A percentile compares a stretch with the other conserved stretches of the same genome.
Evolutionary conservation across 2,329 filamentous ascomycete genomes (phyloP).

Genomic region (Neoascochyta sp.): DNA sequence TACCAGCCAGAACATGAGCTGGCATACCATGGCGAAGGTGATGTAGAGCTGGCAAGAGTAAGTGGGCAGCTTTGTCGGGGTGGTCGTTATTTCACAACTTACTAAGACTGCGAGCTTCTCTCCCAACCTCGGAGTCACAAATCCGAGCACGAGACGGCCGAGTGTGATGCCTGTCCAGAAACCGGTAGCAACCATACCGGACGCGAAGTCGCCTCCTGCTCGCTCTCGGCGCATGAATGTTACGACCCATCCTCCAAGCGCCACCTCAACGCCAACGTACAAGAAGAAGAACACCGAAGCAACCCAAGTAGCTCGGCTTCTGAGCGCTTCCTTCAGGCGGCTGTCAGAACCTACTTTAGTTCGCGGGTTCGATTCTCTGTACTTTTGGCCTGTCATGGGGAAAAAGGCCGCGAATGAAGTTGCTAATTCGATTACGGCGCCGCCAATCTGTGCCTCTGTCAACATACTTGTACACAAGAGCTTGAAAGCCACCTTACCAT

Average conservation of each 20-base stretch:
- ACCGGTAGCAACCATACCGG: constrained; percentile 69
- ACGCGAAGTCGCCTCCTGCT: constrained; percentile 61
- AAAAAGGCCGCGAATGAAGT: constrained; percentile 57
- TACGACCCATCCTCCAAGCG: constrained; percentile 72
- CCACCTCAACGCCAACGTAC: constrained; percentile 74
- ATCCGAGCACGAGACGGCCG: constrained; percentile 67
- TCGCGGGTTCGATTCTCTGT: constrained; percentile 48
- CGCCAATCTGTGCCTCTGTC: constrained; percentile 28
- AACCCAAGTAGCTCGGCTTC: constrained; percentile 60
- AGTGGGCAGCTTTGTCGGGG: constrained; percentile 19
- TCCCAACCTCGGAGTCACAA: constrained; percentile 67
- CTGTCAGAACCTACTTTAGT: constrained; percentile 41
- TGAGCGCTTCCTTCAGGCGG: constrained; percentile 48
- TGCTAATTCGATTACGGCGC: constrained; percentile 54
- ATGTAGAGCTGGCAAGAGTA: constrained; percentile 54
- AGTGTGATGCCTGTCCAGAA: constrained; percentile 79
- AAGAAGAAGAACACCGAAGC: constrained; percentile 66
- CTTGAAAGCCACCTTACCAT: constrained; percentile 51
- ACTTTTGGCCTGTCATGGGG: constrained; percentile 54
- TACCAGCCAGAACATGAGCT: constrained; percentile 74
- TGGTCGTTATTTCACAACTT: constrained; percentile 19
- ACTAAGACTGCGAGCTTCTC: constrained; percentile 56
- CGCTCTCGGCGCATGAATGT: constrained; percentile 77
- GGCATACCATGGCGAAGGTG: constrained; percentile 55
- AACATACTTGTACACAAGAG: neutral